Conservation (phyloP, 495 filamentous ascomycete genomes). For the Niebla homalea region DNA sequence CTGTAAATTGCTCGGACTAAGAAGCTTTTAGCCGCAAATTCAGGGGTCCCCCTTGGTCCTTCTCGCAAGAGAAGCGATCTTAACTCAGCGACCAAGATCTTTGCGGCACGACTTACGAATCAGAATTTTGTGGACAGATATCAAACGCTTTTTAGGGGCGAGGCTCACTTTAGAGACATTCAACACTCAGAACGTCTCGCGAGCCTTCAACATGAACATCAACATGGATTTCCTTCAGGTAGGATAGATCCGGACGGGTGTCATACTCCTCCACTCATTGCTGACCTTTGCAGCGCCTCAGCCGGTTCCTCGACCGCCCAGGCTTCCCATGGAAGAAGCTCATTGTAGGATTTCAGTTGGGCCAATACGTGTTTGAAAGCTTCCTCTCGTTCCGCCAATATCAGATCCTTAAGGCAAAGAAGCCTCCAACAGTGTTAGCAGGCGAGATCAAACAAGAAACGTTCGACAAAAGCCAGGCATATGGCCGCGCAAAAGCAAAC, state of each 20-base stretch:
- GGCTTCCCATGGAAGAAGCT: slow-evolving; percentile 95
- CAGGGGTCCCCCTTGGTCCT: too few species aligned
- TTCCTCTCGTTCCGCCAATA: slow-evolving; percentile 82
- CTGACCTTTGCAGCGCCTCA: slow-evolving; percentile 51
- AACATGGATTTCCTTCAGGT: slow-evolving; percentile 14
- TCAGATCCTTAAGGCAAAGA: slow-evolving; percentile 61
- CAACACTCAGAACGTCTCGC: background rate
- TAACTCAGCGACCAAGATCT: too few species aligned
- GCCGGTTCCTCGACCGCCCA: slow-evolving; percentile 75
- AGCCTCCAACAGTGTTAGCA: slow-evolving; percentile 69
- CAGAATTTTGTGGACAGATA: background rate
- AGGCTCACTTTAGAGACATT: too few species aligned
- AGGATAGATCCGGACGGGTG: background rate
- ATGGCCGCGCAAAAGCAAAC: slow-evolving; percentile 87
- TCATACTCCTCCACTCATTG: background rate
- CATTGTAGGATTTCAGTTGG: slow-evolving; percentile 82
- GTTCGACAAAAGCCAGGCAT: slow-evolving; percentile 93
- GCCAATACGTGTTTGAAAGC: slow-evolving; percentile 76
- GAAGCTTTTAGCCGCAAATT: too few species aligned
- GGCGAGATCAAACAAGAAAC: slow-evolving; percentile 78
- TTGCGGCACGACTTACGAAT: too few species aligned
- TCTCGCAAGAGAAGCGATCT: too few species aligned
- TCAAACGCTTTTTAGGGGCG: background rate
- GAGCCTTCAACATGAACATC: background rate
- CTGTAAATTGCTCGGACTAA: too few species aligned